Evolutionary conservation across 768 basidiomycete genomes (phyloP).

Genomic region (Pleurotus citrinopileatus): DNA sequence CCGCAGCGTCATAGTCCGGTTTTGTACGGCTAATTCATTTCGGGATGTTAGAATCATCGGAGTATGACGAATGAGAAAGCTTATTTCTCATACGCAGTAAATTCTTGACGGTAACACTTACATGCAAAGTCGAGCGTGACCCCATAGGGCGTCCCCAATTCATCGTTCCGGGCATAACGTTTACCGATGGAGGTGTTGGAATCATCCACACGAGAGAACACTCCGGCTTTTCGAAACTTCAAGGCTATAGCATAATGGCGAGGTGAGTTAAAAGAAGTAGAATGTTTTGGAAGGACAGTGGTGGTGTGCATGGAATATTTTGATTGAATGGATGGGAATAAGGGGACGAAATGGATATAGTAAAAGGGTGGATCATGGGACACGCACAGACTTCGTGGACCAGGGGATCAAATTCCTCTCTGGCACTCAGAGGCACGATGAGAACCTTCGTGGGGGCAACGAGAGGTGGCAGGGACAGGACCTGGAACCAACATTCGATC

Average conservation of each 20-base stretch:
- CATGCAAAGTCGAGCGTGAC: conserved; percentile 94
- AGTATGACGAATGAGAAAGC: conserved; percentile 6
- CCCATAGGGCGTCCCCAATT: conserved; percentile 96
- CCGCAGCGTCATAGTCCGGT: conserved; percentile 93
- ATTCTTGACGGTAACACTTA: conserved; percentile 25
- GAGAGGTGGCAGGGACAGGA: conserved; percentile 84
- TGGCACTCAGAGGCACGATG: conserved; percentile 90
- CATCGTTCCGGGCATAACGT: conserved; percentile 97
- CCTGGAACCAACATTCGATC: conserved; percentile 39
- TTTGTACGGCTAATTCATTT: conserved; percentile 66
- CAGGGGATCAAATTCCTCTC: conserved; percentile 79
- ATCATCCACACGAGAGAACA: conserved; percentile 94
- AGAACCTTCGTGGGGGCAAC: conserved; percentile 97
- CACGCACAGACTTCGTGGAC: conserved; percentile 88
- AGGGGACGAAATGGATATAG: conserved; percentile 9
- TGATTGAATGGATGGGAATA: conserved; percentile 11
- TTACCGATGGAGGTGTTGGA: conserved; percentile 94
- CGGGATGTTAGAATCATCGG: conserved; percentile 13
- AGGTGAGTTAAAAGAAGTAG: conserved; percentile 7
- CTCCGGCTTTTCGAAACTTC: conserved; percentile 83
- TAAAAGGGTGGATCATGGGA: background rate
- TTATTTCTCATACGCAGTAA: conserved; percentile 5
- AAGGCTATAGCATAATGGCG: conserved; percentile 48
- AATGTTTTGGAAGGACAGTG: conserved; percentile 2
- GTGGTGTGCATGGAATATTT: conserved; percentile 7